Base-by-base conservation (phyloP, 495 filamentous ascomycete species). In the Penicillium verhagenii region DNA sequence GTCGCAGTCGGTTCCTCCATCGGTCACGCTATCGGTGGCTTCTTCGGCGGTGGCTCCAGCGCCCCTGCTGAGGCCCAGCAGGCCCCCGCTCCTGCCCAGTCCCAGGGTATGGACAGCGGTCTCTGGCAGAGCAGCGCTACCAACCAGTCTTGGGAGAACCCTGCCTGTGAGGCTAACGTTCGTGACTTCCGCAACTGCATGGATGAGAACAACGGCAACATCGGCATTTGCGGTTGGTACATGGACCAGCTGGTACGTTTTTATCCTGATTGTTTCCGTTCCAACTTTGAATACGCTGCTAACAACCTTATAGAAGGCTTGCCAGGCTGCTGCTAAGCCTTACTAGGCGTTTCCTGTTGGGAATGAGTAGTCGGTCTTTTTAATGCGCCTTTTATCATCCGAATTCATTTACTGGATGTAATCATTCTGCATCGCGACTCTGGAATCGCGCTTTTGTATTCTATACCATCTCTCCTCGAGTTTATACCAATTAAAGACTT, bases 161-260 rank as follows among this genome's bases (percentile, higher is more conserved):
- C 69, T 13, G 78, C 86, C 76, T 98, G 94, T 74, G 82, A 85
- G 51, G 81, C 76, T 13, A 92, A 95, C 61, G 87, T 91, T 24
- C 85, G 84, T 72, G 81, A 80, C 73, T 96, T 98, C 83, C 91
- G 91, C 57, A 85, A 87, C 75, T 98, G 94, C 82, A 84, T 98
- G 84, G 91, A 97, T 67, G 87, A 98, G 62, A 87, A 98, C 72
- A 72, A 84, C 64, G 95, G 95, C 52, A 88, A 94, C 71, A 86
- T 97, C 87, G 86, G 88, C 70, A 96, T 96, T 64, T 98, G 94
- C 77, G 85, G 86, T 57, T 98, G 94, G 94, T 98, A 98, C 71
- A 73, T 98, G 63, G 93, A 97, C 72, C 94, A 98, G 82, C 78
- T 98, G 70, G 80, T 85, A 73, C 47, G 71, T 72, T 53, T 72